Evolutionary conservation across 2,329 filamentous ascomycete genomes (phyloP).

Genomic region (Fusarium papillatum): DNA sequence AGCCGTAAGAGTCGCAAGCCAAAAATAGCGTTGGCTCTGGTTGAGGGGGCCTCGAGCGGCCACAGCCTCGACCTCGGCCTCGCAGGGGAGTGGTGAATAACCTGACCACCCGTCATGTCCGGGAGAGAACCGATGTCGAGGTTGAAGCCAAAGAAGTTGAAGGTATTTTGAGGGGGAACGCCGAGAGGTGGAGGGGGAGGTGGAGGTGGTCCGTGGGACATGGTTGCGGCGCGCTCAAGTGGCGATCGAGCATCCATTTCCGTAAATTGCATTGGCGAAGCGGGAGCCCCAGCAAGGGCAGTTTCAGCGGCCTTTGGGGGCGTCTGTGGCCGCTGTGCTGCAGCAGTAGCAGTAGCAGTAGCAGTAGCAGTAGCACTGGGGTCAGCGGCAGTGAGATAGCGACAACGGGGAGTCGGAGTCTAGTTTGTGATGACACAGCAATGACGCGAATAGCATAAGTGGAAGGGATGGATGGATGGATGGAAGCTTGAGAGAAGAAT

Average conservation of each 20-base stretch:
- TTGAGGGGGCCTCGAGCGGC: constrained; percentile 12
- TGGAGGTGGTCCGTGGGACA: constrained; percentile 53
- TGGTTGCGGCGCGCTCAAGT: constrained; percentile 44
- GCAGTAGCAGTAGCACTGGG: not conserved
- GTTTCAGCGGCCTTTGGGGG: constrained; percentile 24
- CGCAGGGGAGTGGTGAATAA: constrained; percentile 33
- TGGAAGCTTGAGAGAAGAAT: constrained; percentile 1
- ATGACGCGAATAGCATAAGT: constrained; percentile 9
- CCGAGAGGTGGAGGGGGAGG: constrained; percentile 48
- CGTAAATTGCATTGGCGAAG: constrained; percentile 45
- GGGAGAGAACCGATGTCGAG: constrained; percentile 45
- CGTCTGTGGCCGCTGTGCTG: constrained; percentile 13
- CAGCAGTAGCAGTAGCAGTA: not conserved
- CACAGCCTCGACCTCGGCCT: constrained; percentile 29
- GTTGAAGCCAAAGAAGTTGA: constrained; percentile 53
- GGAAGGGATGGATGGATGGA: not conserved
- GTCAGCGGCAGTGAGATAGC: constrained; percentile 19
- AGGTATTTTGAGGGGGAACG: constrained; percentile 33
- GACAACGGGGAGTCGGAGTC: constrained; percentile 1
- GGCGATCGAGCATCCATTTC: constrained; percentile 30
- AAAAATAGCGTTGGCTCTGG: constrained; percentile 33
- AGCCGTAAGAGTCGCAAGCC: constrained; percentile 29
- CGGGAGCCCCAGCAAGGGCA: constrained; percentile 18
- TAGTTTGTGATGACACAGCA: constrained; percentile 14
- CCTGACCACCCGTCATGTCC: constrained; percentile 44